These are phyloP conservation scores for Zygoascus ofunaensis DNA, from an alignment of 805 yeast genomes.

Conservation along the genomic window DNA sequence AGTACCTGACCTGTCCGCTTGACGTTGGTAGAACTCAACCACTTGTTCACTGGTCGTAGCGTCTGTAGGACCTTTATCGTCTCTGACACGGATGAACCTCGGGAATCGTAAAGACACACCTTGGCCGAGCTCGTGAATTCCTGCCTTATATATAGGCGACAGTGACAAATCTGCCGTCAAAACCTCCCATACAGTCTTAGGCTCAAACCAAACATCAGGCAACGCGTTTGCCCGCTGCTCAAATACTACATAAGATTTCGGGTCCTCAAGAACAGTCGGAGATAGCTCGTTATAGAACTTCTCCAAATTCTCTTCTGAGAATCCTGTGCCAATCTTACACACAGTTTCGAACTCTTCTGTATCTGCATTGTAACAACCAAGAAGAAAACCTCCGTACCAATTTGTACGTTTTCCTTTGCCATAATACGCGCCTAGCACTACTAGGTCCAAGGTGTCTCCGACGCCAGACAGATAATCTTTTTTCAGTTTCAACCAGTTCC, in stretches of 20 bases:
- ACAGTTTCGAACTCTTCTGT: conserved; percentile 90
- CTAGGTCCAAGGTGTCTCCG: conserved; percentile 90
- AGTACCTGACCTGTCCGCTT: conserved; percentile 32
- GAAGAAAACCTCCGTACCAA: conserved; percentile 84
- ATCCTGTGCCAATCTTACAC: conserved; percentile 97
- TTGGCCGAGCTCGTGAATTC: conserved; percentile 57
- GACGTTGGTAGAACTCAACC: conserved; percentile 72
- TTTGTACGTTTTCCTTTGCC: conserved; percentile 96
- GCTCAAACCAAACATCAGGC: conserved; percentile 96
- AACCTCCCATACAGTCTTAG: conserved; percentile 75
- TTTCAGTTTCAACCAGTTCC: conserved; percentile 92
- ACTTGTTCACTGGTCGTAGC: conserved; percentile 81
- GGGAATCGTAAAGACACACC: conserved; percentile 89
- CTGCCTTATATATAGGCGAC: conserved; percentile 86
- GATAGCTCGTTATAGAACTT: conserved; percentile 50
- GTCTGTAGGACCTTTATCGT: conserved; percentile 77
- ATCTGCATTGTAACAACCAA: conserved; percentile 85
- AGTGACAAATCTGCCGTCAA: conserved; percentile 83
- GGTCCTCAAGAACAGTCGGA: conserved; percentile 54
- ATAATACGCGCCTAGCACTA: conserved; percentile 86
- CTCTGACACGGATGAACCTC: conserved; percentile 71
- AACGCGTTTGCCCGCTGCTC: conserved; percentile 56
- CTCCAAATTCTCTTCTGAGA: conserved; percentile 73
- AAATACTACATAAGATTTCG: conserved; percentile 59
- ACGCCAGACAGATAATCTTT: conserved; percentile 92